Conservation (phyloP, 2,329 filamentous ascomycete species). For the Colletotrichum lupini region DNA sequence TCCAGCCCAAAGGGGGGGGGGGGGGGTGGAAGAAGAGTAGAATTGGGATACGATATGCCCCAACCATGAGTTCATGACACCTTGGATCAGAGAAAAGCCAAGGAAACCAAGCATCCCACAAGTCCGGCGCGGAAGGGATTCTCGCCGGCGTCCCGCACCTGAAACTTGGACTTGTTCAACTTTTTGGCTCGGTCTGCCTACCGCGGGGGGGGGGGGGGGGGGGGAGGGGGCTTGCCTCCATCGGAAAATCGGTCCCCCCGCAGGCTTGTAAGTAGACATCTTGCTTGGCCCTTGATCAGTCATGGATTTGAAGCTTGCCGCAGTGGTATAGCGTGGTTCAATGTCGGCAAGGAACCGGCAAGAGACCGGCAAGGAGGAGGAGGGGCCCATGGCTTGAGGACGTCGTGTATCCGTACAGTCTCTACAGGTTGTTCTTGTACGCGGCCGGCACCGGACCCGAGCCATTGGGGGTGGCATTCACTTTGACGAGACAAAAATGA, state of each 20-base stretch:
- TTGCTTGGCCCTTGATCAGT: not conserved
- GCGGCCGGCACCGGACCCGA: not conserved
- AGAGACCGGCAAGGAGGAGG: not conserved
- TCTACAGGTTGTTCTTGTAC: not conserved
- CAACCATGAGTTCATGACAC: not conserved
- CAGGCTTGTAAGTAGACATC: not conserved
- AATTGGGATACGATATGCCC: not conserved
- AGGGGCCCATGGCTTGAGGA: not conserved
- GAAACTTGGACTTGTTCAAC: not conserved
- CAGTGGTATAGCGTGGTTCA: not conserved
- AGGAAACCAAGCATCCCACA: not conserved
- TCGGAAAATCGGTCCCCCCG: not conserved
- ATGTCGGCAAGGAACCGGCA: not conserved
- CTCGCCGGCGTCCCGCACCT: conserved; percentile 6
- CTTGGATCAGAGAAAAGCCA: not conserved
- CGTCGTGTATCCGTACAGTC: not conserved
- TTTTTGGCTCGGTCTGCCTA: not conserved
- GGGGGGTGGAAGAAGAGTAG: too few relatives aligned
- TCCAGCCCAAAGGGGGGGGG: not conserved
- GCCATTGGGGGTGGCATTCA: not conserved
- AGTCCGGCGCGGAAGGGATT: not conserved
- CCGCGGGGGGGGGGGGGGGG: not conserved
- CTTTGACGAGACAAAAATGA: too few relatives aligned
- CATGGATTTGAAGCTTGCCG: too few relatives aligned
- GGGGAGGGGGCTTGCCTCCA: not conserved